Evolutionary conservation across 2,329 filamentous ascomycete species (phyloP).

Genomic region (Immersiporthe knoxdaviesiana): DNA sequence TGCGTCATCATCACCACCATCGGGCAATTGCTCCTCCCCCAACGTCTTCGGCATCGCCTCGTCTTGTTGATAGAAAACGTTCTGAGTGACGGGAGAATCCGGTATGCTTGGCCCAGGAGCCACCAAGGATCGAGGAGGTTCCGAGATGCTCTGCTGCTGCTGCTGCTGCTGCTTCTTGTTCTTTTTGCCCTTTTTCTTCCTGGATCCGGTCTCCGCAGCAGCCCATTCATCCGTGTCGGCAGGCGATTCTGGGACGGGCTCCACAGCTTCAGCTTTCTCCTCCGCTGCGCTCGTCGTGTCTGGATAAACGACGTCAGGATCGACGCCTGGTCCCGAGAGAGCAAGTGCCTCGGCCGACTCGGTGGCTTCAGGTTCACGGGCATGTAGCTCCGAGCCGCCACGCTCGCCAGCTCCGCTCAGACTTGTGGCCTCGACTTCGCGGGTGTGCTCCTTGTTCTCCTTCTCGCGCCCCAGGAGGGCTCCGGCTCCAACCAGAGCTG

Average conservation of each 20-base stretch:
- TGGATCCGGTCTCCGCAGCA: slow-evolving; percentile 33
- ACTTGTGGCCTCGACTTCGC: slow-evolving; percentile 1
- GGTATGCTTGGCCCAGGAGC: not conserved
- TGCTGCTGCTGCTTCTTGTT: slow-evolving; percentile 40
- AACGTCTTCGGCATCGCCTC: not conserved
- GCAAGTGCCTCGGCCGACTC: slow-evolving; percentile 2
- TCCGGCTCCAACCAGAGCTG: slow-evolving; percentile 30
- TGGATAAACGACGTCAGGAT: not conserved
- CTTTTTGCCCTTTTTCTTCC: slow-evolving; percentile 41
- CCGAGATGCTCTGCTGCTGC: not conserved
- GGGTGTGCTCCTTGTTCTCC: slow-evolving; percentile 19
- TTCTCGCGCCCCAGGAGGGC: slow-evolving; percentile 33
- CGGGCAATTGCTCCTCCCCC: not conserved
- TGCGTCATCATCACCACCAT: not conserved
- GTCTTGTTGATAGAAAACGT: not conserved
- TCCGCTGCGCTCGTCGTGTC: slow-evolving; percentile 29
- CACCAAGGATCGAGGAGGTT: not conserved
- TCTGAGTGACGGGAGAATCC: not conserved
- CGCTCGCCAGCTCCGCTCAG: not conserved
- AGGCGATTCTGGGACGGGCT: slow-evolving; percentile 27
- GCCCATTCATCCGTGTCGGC: slow-evolving; percentile 35
- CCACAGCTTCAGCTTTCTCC: slow-evolving; percentile 28
- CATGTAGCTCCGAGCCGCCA: not conserved
- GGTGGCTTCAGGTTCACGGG: not conserved
- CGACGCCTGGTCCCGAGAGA: not conserved